A percentile compares a stretch with the other conserved stretches of the same genome.
Conservation (phyloP, 305 asterid species). For the Andrographis paniculata region DNA sequence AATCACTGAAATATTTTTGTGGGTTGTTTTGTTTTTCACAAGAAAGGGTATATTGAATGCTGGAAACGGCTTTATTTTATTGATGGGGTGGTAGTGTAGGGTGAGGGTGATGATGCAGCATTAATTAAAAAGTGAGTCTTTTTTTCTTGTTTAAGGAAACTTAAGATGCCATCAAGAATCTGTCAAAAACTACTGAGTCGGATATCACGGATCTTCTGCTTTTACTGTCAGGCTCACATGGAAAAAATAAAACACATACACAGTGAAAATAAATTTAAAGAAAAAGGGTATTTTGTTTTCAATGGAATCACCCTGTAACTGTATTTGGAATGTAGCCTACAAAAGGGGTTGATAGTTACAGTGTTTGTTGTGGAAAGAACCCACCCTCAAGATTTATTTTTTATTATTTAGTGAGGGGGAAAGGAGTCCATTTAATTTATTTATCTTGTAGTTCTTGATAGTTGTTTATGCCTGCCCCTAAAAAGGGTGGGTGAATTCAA, state of each 20-base stretch:
- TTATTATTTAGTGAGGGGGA: background rate
- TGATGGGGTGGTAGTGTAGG: background rate
- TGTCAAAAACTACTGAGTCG: conserved; percentile 31
- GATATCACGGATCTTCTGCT: conserved; percentile 37
- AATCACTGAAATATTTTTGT: background rate
- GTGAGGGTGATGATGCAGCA: background rate
- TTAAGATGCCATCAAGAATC: conserved; percentile 27
- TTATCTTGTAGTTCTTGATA: too few species aligned
- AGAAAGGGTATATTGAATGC: too few species aligned
- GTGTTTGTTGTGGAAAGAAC: background rate
- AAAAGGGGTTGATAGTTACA: background rate
- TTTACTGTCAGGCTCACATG: conserved; percentile 4
- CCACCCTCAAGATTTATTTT: background rate
- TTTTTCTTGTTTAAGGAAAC: conserved; percentile 9
- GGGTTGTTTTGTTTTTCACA: background rate
- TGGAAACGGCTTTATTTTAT: too few species aligned
- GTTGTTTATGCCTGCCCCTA: background rate
- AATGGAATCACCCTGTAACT: background rate
- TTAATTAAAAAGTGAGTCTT: background rate
- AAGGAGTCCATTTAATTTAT: background rate
- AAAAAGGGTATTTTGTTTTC: conserved; percentile 4
- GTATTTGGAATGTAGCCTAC: conserved; percentile 2
- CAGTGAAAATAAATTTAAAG: background rate
- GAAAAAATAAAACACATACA: background rate
- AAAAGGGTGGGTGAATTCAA: background rate